These are phyloP conservation scores for Phytophthora nicotianae DNA, from an alignment of 352 stramenopile genomes.

Conservation along the genomic window DNA sequence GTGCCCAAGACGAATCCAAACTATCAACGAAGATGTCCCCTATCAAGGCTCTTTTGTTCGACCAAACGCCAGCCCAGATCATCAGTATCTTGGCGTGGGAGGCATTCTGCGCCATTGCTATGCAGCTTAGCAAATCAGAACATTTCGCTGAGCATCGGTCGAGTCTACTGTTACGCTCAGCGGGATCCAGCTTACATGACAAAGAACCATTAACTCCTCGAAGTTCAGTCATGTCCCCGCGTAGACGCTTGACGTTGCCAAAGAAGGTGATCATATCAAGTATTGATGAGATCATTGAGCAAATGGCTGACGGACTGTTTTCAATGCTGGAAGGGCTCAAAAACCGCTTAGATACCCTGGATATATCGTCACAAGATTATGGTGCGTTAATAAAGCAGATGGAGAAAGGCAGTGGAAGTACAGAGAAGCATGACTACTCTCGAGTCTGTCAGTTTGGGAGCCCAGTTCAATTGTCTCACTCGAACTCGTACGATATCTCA, in stretches of 20 bases:
- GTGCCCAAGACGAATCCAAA: conserved; percentile 6
- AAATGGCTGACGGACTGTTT: conserved; percentile 47
- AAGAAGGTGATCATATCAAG: conserved; percentile 46
- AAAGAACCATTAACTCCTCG: conserved; percentile 28
- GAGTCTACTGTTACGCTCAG: conserved; percentile 17
- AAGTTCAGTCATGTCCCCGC: conserved; percentile 41
- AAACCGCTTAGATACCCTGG: conserved; percentile 16
- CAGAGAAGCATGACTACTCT: background rate
- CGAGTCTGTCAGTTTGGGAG: conserved; percentile 25
- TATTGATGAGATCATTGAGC: conserved; percentile 47
- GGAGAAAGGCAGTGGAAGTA: background rate
- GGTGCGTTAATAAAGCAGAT: background rate
- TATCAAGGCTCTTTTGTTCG: conserved; percentile 29
- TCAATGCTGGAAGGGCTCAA: conserved; percentile 32
- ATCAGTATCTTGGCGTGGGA: conserved; percentile 42
- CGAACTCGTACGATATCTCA: conserved; percentile 14
- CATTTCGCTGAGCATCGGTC: conserved; percentile 17
- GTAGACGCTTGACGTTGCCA: conserved; percentile 52
- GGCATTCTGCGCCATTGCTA: conserved; percentile 35
- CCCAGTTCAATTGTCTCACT: conserved; percentile 25
- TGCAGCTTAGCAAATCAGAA: conserved; percentile 39
- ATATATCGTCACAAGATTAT: conserved; percentile 11
- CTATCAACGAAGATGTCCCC: conserved; percentile 24
- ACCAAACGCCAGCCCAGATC: conserved; percentile 23
- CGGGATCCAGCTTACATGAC: conserved; percentile 19